Base-by-base conservation (phyloP, 2,329 filamentous ascomycete genomes). In the Colletotrichum zoysiae region DNA sequence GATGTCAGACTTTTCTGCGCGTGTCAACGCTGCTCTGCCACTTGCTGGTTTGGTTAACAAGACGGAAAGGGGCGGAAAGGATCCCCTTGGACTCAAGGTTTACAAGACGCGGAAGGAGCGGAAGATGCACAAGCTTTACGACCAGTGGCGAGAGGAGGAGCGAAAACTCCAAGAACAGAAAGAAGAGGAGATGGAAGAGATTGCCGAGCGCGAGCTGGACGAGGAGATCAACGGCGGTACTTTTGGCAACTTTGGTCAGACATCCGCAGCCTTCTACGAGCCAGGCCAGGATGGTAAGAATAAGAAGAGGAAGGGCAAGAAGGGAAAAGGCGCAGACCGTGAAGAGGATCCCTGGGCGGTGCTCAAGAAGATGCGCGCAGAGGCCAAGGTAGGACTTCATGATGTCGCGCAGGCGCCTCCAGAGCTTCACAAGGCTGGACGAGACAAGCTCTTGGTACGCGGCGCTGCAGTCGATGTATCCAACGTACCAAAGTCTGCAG, bases 11-110 rank as follows among this genome's bases (percentile, higher is more conserved):
- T 99, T 97, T 79, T 85, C 91, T 9, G 89, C 91, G 14, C 90
- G 95, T 40, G 96, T 99, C 8, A 92, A 98, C 78, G 92, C 93
- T 60, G 91, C 93, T 0, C 85, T 98, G 8, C 95, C 95, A 0
- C 83, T 99, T 0, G 85, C 90, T 9, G 91, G 91, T 0, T 85
- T 98, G 11, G 85, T 89, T 67, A 90, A 86, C 74, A 92, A 91
- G 77, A 88, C 86, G 0, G 81, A 86, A 11, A 90, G 86, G 75
- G 84, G 86, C 51, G 90, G 89, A 64, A 91, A 89, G 74, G 91
- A 92, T 71, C 87, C 90, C 8, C 82, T 88, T 44, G 90, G 92
- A 0, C 78, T 92, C 11, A 92, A 94, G 78, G 87, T 91, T 23
- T 87, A 89, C 74, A 87, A 89, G 63, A 98, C 95, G 7, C 92